These are phyloP conservation scores for Leccinum subrobustum DNA, from an alignment of 1,284 basidiomycete genomes.

Conservation along the genomic window DNA sequence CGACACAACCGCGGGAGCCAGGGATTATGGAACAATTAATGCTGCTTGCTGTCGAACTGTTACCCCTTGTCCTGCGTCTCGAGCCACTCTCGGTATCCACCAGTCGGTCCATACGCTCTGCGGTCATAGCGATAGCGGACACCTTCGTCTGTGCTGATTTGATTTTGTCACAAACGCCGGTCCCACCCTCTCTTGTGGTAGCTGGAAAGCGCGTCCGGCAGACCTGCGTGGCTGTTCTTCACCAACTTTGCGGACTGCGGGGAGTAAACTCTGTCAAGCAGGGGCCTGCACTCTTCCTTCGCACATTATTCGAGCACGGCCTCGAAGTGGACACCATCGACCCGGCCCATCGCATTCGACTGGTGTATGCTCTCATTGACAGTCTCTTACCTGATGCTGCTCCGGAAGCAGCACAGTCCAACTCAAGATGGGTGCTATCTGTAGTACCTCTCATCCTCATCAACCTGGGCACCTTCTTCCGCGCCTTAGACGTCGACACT, in stretches of 20 bases:
- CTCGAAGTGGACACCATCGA: slow-evolving; percentile 42
- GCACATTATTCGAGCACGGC: slow-evolving; percentile 51
- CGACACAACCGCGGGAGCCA: slow-evolving; percentile 37
- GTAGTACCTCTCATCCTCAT: slow-evolving; percentile 56
- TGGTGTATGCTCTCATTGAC: slow-evolving; percentile 57
- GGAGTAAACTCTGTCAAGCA: slow-evolving; percentile 39
- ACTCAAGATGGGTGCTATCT: slow-evolving; percentile 47
- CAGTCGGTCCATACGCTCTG: slow-evolving; percentile 44
- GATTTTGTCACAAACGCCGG: slow-evolving; percentile 39
- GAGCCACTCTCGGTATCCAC: slow-evolving; percentile 47
- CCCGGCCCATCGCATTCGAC: slow-evolving; percentile 53
- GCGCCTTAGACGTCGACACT: slow-evolving; percentile 52
- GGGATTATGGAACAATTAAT: slow-evolving; percentile 53
- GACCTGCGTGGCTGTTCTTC: slow-evolving; percentile 50
- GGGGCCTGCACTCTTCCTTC: slow-evolving; percentile 48
- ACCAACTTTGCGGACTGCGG: slow-evolving; percentile 38
- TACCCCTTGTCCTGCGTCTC: slow-evolving; percentile 51
- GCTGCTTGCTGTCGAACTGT: slow-evolving; percentile 48
- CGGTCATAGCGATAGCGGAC: slow-evolving; percentile 48
- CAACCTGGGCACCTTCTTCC: slow-evolving; percentile 56
- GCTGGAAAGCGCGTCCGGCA: slow-evolving; percentile 36
- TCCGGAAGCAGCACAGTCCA: slow-evolving; percentile 30
- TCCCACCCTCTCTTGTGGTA: slow-evolving; percentile 7
- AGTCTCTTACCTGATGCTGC: slow-evolving; percentile 46
- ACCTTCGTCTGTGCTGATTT: slow-evolving; percentile 55